These are phyloP conservation scores for Talaromyces sp. DNA, from an alignment of 2,329 filamentous ascomycete genomes.

Conservation along the genomic window DNA sequence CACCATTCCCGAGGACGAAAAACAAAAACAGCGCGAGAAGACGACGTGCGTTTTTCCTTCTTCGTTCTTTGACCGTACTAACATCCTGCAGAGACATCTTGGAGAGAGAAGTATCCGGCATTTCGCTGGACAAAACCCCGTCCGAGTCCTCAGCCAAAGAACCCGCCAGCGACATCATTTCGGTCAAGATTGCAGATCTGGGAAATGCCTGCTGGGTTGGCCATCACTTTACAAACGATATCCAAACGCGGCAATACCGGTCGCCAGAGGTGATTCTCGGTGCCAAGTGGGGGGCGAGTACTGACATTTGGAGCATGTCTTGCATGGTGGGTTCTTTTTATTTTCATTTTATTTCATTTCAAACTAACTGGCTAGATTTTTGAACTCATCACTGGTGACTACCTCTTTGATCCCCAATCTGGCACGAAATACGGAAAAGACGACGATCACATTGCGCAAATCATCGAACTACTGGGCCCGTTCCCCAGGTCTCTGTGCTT, in stretches of 20 bases:
- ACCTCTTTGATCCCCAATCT: slow-evolving; percentile 96
- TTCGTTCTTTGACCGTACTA: not conserved
- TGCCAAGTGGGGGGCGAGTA: slow-evolving; percentile 98
- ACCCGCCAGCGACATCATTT: slow-evolving; percentile 67
- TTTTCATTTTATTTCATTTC: not conserved
- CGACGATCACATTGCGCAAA: slow-evolving; percentile 97
- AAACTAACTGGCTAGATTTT: slow-evolving; percentile 61
- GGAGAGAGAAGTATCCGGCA: slow-evolving; percentile 88
- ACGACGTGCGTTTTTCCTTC: slow-evolving; percentile 64
- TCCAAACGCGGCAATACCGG: slow-evolving; percentile 94
- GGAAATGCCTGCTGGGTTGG: slow-evolving; percentile 98
- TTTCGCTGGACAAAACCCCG: slow-evolving; percentile 76
- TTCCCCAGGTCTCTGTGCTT: slow-evolving; percentile 91
- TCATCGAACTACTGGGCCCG: slow-evolving; percentile 89
- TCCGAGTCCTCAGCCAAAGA: slow-evolving; percentile 24
- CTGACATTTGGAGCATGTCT: slow-evolving; percentile 99
- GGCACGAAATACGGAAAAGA: slow-evolving; percentile 99
- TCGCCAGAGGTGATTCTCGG: slow-evolving; percentile 96
- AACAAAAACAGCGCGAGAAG: slow-evolving; percentile 82
- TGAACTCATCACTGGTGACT: slow-evolving; percentile 95
- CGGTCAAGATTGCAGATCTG: slow-evolving; percentile 97
- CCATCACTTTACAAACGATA: slow-evolving; percentile 99
- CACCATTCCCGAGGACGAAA: slow-evolving; percentile 45
- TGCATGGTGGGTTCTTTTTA: slow-evolving; percentile 68
- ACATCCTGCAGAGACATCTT: slow-evolving; percentile 65